These are phyloP conservation scores for Calocybe cyanea DNA, from an alignment of 768 basidiomycete species.

Conservation along the genomic window DNA sequence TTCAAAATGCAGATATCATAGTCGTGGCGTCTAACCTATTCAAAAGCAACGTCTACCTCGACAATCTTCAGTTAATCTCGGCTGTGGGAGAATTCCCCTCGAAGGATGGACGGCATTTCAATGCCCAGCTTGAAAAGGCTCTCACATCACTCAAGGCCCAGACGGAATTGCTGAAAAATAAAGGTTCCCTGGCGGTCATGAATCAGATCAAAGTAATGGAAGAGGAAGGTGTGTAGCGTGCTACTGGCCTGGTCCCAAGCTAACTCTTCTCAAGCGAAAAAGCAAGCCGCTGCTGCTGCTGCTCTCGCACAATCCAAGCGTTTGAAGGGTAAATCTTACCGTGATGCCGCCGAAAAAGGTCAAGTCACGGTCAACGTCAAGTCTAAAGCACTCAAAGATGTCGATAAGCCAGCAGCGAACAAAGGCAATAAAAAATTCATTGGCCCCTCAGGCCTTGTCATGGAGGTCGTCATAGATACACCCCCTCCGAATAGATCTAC, in stretches of 20 bases:
- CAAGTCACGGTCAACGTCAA: slow-evolving; percentile 19
- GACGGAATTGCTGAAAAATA: slow-evolving; percentile 60
- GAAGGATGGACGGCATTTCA: slow-evolving; percentile 88
- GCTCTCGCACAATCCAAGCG: slow-evolving; percentile 56
- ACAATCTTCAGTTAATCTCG: slow-evolving; percentile 70
- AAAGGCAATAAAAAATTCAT: slow-evolving; percentile 17
- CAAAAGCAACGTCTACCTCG: slow-evolving; percentile 70
- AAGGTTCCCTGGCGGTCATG: slow-evolving; percentile 61
- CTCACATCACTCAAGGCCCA: slow-evolving; percentile 58
- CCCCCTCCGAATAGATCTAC: slow-evolving; percentile 17
- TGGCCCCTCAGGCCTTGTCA: slow-evolving; percentile 34
- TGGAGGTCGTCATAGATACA: slow-evolving; percentile 57
- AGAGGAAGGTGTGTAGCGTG: slow-evolving; percentile 45
- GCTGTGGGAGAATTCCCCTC: slow-evolving; percentile 65
- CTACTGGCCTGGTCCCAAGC: slow-evolving; percentile 2
- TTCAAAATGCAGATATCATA: slow-evolving; percentile 81
- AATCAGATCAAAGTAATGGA: slow-evolving; percentile 62
- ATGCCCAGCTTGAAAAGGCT: slow-evolving; percentile 68
- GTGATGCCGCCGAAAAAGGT: slow-evolving; percentile 49
- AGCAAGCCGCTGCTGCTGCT: slow-evolving; percentile 41
- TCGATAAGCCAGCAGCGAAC: slow-evolving; percentile 8
- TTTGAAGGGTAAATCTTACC: slow-evolving; percentile 72
- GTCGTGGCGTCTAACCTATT: slow-evolving; percentile 86
- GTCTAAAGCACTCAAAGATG: slow-evolving; percentile 5
- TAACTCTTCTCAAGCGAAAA: slow-evolving; percentile 37